Evolutionary conservation across 2,329 filamentous ascomycete genomes (phyloP).

Genomic region (Cladosporium oxysporum): DNA sequence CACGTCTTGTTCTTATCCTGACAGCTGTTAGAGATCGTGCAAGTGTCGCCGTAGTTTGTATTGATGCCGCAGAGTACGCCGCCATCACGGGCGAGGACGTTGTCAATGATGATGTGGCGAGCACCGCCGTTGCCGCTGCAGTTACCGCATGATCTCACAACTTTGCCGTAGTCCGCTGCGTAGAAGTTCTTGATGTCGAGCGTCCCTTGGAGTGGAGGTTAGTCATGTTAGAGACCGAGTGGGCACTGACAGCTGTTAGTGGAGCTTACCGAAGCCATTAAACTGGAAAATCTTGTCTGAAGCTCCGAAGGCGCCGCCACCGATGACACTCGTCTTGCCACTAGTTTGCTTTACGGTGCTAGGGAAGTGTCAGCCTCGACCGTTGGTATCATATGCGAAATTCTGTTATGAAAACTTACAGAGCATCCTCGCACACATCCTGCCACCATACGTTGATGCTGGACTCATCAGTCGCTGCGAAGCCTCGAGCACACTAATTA

Average conservation of each 20-base stretch:
- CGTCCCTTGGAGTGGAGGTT: background rate
- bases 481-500: background rate
- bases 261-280: slow-evolving; percentile 21
- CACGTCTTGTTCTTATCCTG: background rate
- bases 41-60: background rate
- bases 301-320: slow-evolving; percentile 36
- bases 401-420: background rate
- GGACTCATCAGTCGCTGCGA: background rate
- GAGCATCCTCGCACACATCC: slow-evolving; percentile 33
- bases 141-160: background rate
- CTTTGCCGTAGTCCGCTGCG: background rate
- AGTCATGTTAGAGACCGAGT: background rate
- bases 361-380: background rate
- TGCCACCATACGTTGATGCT: slow-evolving; percentile 47
- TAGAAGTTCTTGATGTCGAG: slow-evolving; percentile 7
- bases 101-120: background rate
- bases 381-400: background rate
- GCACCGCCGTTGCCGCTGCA: background rate
- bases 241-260: background rate
- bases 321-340: slow-evolving; percentile 29
- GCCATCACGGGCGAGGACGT: background rate
- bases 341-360: slow-evolving; percentile 30
- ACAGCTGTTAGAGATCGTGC: background rate
- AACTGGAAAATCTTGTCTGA: slow-evolving; percentile 19
- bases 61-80: background rate